Evolutionary conservation across 176 grass and related monocot species (phyloP).

Genomic region (Zea luxurians): DNA sequence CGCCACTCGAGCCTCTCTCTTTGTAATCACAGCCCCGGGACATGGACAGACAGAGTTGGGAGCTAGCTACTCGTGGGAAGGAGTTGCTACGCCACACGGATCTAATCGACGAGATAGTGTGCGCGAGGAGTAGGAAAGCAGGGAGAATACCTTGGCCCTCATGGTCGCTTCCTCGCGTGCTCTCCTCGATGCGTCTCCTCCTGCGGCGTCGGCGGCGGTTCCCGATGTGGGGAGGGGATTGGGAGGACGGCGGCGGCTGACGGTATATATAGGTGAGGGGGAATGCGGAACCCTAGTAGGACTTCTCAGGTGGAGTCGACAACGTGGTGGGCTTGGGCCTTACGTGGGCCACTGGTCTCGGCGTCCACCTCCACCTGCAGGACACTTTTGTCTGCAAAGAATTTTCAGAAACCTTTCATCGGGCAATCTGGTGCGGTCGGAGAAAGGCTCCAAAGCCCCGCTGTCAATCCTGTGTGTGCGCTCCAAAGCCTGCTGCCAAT

Average conservation of each 20-base stretch:
- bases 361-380: neutral
- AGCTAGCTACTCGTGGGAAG: neutral
- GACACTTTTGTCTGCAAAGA: no score
- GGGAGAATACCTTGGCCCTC: slow-evolving; percentile 67
- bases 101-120: neutral
- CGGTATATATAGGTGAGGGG: slow-evolving; percentile 30
- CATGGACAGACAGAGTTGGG: neutral
- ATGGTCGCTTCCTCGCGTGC: slow-evolving; percentile 37
- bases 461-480: no score
- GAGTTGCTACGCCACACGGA: neutral
- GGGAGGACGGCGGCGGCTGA: neutral
- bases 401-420: no score
- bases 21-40: slow-evolving; percentile 47
- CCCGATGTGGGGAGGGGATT: neutral
- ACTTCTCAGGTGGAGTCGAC: neutral
- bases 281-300: slow-evolving; percentile 8
- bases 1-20: slow-evolving; percentile 57
- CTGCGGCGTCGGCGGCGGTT: slow-evolving; percentile 11
- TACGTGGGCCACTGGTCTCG: neutral
- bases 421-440: no score
- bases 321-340: neutral
- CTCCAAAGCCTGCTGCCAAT: no score
- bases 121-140: neutral
- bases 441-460: no score
- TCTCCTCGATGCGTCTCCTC: slow-evolving; percentile 31